These are phyloP conservation scores for Didymellaceae sp. DNA, from an alignment of 2,329 filamentous ascomycete species.

Conservation along the genomic window DNA sequence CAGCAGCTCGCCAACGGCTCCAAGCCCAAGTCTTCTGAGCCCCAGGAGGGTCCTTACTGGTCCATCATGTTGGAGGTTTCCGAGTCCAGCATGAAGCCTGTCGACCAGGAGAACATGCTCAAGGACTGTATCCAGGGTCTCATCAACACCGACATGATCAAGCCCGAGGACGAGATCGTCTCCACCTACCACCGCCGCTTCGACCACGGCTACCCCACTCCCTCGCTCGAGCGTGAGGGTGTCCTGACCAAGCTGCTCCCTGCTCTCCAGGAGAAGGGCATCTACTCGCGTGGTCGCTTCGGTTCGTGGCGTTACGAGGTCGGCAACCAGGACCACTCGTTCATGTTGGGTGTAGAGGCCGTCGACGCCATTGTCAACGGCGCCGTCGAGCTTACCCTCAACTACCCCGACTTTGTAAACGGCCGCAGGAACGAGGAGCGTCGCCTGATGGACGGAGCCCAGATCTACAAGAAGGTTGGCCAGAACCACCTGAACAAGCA, in stretches of 20 bases:
- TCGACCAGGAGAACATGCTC: constrained; percentile 83
- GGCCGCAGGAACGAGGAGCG: constrained; percentile 70
- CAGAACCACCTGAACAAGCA: constrained; percentile 22
- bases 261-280: constrained; percentile 87
- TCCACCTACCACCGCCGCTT: constrained; percentile 98
- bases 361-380: constrained; percentile 90
- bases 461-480: constrained; percentile 54
- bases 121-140: constrained; percentile 94
- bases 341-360: constrained; percentile 96
- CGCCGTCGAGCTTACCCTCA: constrained; percentile 88
- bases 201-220: constrained; percentile 97
- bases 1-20: constrained; percentile 84
- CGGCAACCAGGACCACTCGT: constrained; percentile 96
- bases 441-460: constrained; percentile 66
- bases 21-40: constrained; percentile 73
- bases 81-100: constrained; percentile 93
- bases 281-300: constrained; percentile 95
- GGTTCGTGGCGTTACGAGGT: constrained; percentile 98
- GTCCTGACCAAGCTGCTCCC: constrained; percentile 92
- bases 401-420: constrained; percentile 98
- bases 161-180: constrained; percentile 89
- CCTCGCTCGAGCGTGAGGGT: constrained; percentile 91
- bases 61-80: constrained; percentile 99
- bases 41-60: constrained; percentile 95
- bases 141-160: constrained; percentile 97